Evolutionary conservation across 2,329 filamentous ascomycete genomes (phyloP).

Genomic region (Ophiocordyceps camponoti-rufipedis): DNA sequence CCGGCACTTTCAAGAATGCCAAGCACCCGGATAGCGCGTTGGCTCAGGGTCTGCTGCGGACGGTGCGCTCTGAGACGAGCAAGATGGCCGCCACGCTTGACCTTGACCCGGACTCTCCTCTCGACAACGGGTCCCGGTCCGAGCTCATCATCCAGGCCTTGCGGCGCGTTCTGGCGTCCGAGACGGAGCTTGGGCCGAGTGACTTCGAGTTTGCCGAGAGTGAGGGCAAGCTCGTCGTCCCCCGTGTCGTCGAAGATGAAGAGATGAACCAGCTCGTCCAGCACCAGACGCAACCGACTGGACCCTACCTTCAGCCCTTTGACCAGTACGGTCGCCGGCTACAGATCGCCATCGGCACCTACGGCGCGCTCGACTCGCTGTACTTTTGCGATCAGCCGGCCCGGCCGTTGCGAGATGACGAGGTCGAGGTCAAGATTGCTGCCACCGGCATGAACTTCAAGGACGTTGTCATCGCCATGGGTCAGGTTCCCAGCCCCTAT

Average conservation of each 20-base stretch:
- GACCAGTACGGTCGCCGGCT: constrained; percentile 13
- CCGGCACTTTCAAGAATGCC: constrained; percentile 18
- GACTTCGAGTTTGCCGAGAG: constrained; percentile 13
- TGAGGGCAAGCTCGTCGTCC: constrained; percentile 10
- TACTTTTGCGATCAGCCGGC: constrained; percentile 19
- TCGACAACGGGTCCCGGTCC: constrained; percentile 11
- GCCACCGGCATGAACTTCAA: constrained; percentile 26
- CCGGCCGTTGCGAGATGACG: constrained; percentile 12
- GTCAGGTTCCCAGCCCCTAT: constrained; percentile 15
- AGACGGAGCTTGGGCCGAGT: constrained; percentile 5
- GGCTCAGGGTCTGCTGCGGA: constrained; percentile 24
- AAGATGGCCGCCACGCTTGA: constrained; percentile 26
- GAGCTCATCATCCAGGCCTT: constrained; percentile 13
- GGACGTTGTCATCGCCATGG: constrained; percentile 25
- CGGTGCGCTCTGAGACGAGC: constrained; percentile 26
- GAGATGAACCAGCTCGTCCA: constrained; percentile 11
- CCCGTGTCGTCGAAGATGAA: constrained; percentile 9
- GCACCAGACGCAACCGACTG: constrained; percentile 7
- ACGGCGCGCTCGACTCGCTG: constrained; percentile 19
- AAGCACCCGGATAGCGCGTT: constrained; percentile 22
- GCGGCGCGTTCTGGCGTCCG: constrained; percentile 5
- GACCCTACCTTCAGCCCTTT: constrained; percentile 18
- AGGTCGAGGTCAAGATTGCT: constrained; percentile 24
- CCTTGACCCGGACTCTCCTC: constrained; percentile 18
- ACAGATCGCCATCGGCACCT: constrained; percentile 19